Evolutionary conservation across 257 asterid species (phyloP).

Genomic region (Pogostemon cablin): DNA sequence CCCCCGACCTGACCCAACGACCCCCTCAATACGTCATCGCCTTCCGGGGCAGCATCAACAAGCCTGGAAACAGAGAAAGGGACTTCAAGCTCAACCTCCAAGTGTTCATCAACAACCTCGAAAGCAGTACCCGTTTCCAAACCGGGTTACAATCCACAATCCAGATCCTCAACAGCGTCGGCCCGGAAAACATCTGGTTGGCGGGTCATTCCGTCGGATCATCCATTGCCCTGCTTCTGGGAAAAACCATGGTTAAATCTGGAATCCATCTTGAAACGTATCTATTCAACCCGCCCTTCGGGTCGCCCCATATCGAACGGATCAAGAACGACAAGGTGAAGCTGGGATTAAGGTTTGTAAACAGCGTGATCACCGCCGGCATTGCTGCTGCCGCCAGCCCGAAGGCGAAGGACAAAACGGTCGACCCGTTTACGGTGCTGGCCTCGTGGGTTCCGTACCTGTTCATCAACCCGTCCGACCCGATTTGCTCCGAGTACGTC

Average conservation of each 20-base stretch:
- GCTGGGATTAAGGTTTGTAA: conserved; percentile 55
- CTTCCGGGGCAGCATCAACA: conserved; percentile 64
- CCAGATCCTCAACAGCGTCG: conserved; percentile 27
- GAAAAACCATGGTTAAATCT: conserved; percentile 47
- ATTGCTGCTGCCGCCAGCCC: conserved; percentile 44
- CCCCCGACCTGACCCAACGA: conserved; percentile 24
- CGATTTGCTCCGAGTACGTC: conserved; percentile 60
- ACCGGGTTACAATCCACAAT: conserved; percentile 37
- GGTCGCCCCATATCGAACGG: conserved; percentile 59
- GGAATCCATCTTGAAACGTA: conserved; percentile 55
- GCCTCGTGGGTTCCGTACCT: conserved; percentile 68
- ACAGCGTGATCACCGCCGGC: conserved; percentile 56
- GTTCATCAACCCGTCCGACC: conserved; percentile 62
- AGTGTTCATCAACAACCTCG: conserved; percentile 48
- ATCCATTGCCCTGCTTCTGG: conserved; percentile 58
- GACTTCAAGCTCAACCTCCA: conserved; percentile 63
- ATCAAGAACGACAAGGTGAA: conserved; percentile 54
- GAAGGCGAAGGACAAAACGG: conserved; percentile 13
- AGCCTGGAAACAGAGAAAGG: conserved; percentile 43
- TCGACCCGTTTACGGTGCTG: conserved; percentile 42
- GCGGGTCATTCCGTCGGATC: conserved; percentile 79
- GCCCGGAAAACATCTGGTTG: conserved; percentile 48
- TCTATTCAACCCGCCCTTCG: conserved; percentile 76
- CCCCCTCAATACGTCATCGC: conserved; percentile 60
- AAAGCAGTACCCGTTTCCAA: conserved; percentile 47